Evolutionary conservation across 2,329 filamentous ascomycete genomes (phyloP).

Genomic region (Penicillium janthinellum): DNA sequence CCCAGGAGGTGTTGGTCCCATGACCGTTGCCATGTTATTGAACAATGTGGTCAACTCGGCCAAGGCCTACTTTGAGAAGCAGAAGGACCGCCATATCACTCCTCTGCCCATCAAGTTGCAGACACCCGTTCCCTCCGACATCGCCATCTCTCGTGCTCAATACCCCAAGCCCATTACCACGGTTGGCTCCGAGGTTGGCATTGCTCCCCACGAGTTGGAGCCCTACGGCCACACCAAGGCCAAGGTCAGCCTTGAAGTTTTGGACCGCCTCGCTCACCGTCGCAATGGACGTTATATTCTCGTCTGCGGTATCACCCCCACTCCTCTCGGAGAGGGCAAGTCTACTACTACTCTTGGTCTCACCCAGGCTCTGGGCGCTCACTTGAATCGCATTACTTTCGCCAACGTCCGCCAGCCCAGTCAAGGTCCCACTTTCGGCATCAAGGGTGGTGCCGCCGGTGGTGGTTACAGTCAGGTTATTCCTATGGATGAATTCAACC

Average conservation of each 20-base stretch:
- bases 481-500: conserved; percentile 99
- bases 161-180: conserved; percentile 87
- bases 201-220: conserved; percentile 85
- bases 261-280: conserved; percentile 84
- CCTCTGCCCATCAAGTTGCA: conserved; percentile 81
- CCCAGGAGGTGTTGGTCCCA: conserved; percentile 93
- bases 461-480: conserved; percentile 99
- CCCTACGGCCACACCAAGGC: conserved; percentile 95
- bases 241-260: conserved; percentile 81
- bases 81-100: conserved; percentile 76
- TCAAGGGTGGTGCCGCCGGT: conserved; percentile 96
- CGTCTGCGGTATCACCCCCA: conserved; percentile 94
- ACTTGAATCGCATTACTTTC: conserved; percentile 84
- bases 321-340: conserved; percentile 94
- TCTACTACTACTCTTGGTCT: conserved; percentile 97
- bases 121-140: conserved; percentile 89
- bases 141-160: conserved; percentile 85
- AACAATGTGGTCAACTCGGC: conserved; percentile 93
- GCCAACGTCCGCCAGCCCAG: conserved; percentile 97
- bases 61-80: conserved; percentile 75
- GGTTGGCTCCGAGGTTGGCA: conserved; percentile 83
- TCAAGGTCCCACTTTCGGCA: conserved; percentile 96
- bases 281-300: conserved; percentile 88
- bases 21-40: conserved; percentile 98
- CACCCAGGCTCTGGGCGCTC: conserved; percentile 86